Percentiles rank a stretch among this genome's conserved stretches.
phyloP scores from a whole-genome alignment of 2,329 filamentous ascomycete genomes.

The Lasiodiplodia hormozganensis region DNA sequence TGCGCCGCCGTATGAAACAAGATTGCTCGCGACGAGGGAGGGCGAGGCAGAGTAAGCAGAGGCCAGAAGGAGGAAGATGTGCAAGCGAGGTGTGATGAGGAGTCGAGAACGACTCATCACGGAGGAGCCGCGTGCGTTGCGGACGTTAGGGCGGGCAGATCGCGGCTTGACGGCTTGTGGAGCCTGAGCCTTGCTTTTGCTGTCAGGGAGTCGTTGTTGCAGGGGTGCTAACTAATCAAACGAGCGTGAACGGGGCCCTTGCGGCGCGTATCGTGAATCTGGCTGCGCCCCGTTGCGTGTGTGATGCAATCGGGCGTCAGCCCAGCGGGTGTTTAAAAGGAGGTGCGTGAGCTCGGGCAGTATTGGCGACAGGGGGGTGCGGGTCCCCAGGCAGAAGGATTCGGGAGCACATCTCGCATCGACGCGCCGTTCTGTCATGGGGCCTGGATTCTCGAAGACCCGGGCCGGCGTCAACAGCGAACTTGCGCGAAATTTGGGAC shows the following conservation, averaged over 20 bases:
- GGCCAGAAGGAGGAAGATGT: neutral
- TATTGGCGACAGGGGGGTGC: neutral
- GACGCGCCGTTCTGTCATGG: neutral
- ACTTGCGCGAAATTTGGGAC: neutral
- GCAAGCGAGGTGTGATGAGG: neutral
- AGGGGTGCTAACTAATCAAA: neutral
- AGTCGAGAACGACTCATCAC: neutral
- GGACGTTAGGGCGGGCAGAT: neutral
- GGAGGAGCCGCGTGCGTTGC: neutral
- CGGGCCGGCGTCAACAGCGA: neutral
- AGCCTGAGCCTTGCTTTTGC: neutral
- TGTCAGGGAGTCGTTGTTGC: neutral
- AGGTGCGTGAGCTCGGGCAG: neutral
- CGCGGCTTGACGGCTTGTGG: neutral
- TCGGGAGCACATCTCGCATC: neutral
- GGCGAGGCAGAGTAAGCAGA: neutral
- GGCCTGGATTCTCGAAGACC: neutral
- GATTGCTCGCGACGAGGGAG: constrained; percentile 1
- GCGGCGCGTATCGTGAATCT: constrained; percentile 1
- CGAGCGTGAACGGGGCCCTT: neutral
- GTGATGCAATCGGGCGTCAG: neutral
- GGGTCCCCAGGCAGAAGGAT: neutral
- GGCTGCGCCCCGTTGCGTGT: neutral
- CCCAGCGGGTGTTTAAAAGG: neutral
- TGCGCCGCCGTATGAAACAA: constrained; percentile 1